Conservation (phyloP, 805 yeast species). For the Candida sithepensis region DNA sequence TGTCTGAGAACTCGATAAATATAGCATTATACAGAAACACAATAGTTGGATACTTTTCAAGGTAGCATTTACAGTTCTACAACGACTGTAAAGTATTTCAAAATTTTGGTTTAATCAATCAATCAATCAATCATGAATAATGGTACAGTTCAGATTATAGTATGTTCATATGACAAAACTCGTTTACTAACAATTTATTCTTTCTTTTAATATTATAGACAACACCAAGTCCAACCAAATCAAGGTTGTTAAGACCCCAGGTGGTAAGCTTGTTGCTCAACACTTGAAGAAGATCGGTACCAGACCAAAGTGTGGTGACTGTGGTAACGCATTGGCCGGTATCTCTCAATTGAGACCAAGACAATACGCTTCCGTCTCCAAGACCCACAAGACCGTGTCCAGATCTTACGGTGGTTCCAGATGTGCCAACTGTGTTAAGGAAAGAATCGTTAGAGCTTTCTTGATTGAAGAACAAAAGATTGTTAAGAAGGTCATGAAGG, state of each 20-base stretch:
- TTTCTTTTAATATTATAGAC: slow-evolving; percentile 46
- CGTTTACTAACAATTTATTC: slow-evolving; percentile 17
- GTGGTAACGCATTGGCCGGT: slow-evolving; percentile 65
- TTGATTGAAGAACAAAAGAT: slow-evolving; percentile 99
- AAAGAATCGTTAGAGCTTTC: slow-evolving; percentile 99
- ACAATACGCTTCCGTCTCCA: slow-evolving; percentile 91
- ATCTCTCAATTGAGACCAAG: slow-evolving; percentile 96
- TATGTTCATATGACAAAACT: no score
- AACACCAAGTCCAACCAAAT: slow-evolving; percentile 99
- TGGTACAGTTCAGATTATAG: not conserved
- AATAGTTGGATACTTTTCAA: no score
- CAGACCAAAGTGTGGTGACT: slow-evolving; percentile 87
- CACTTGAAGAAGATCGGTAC: slow-evolving; percentile 91
- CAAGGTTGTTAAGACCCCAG: slow-evolving; percentile 99
- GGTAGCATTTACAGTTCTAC: no score
- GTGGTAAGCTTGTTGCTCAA: slow-evolving; percentile 98
- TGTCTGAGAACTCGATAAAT: no score
- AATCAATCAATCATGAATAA: not conserved
- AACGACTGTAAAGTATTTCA: no score
- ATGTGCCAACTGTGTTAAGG: slow-evolving; percentile 98
- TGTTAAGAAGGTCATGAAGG: slow-evolving; percentile 98
- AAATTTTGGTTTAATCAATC: not conserved
- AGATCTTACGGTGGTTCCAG: slow-evolving; percentile 99
- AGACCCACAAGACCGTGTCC: slow-evolving; percentile 96
- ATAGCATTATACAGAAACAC: no score